These are phyloP conservation scores for Coffea humblotiana DNA, from an alignment of 305 asterid genomes.

Conservation along the genomic window DNA sequence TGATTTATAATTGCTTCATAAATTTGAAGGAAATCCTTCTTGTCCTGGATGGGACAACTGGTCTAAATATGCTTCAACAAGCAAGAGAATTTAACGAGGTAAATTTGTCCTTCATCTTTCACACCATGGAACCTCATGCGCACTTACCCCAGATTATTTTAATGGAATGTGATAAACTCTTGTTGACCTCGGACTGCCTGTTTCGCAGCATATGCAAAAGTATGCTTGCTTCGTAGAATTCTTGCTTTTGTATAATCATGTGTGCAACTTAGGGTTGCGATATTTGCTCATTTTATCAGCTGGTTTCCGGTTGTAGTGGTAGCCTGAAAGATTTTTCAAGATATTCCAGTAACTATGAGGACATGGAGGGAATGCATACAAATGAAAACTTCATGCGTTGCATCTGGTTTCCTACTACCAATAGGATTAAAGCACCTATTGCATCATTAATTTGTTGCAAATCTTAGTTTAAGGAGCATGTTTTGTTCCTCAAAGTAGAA, in stretches of 20 bases:
- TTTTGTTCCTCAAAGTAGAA: not conserved
- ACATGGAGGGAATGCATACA: not conserved
- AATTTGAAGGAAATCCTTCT: conserved; percentile 76
- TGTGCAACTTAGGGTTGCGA: not conserved
- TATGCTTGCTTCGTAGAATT: not conserved
- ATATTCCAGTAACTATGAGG: not conserved
- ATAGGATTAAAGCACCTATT: not conserved
- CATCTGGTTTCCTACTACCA: not conserved
- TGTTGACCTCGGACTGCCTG: not conserved
- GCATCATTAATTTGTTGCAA: not conserved
- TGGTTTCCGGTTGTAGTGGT: not conserved
- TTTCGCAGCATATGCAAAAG: not conserved
- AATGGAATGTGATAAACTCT: not conserved
- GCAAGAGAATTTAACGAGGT: conserved; percentile 98
- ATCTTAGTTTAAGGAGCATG: not conserved
- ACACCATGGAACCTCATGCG: not conserved
- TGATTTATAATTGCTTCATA: not conserved
- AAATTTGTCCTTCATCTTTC: conserved; percentile 16
- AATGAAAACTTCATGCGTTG: not conserved
- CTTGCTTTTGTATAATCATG: not conserved
- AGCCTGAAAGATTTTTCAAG: not conserved
- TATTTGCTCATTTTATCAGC: not conserved
- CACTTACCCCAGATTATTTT: not conserved
- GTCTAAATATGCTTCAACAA: conserved; percentile 97
- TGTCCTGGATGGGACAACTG: conserved; percentile 95